These are phyloP conservation scores for Effrenium voratum DNA, from an alignment of 73 alveolate species.

Conservation along the genomic window DNA sequence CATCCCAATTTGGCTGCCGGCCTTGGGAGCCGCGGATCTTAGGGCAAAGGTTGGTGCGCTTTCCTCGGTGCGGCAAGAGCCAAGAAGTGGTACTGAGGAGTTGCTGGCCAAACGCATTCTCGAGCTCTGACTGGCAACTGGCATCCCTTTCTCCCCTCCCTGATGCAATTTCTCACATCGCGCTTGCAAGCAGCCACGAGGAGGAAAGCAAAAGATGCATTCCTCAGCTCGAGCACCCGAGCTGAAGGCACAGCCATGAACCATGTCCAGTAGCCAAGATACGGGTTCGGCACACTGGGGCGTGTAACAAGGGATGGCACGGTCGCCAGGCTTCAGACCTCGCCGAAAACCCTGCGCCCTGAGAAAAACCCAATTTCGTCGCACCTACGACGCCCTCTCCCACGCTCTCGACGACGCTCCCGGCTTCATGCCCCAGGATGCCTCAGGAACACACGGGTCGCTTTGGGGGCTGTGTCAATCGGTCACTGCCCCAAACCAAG, in stretches of 20 bases:
- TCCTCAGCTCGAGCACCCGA: slow-evolving; percentile 44
- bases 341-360: neutral
- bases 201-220: slow-evolving; percentile 92
- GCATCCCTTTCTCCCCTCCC: too few relatives aligned
- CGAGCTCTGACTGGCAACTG: neutral
- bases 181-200: slow-evolving; percentile 38
- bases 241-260: too few relatives aligned
- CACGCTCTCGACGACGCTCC: slow-evolving; percentile 97
- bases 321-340: slow-evolving; percentile 96
- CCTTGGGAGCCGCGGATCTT: slow-evolving; percentile 86
- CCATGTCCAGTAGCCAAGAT: slow-evolving; percentile 95
- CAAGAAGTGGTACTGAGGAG: neutral
- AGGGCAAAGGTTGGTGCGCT: slow-evolving; percentile 94
- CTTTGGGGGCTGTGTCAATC: too few relatives aligned
- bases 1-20: neutral
- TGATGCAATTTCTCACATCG: too few relatives aligned
- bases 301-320: slow-evolving; percentile 97
- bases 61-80: slow-evolving; percentile 49
- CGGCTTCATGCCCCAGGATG: slow-evolving; percentile 98
- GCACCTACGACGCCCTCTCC: slow-evolving; percentile 97
- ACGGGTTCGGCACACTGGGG: slow-evolving; percentile 97
- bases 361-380: neutral
- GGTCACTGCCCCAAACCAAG: slow-evolving; percentile 16
- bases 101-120: neutral
- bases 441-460: too few relatives aligned